Evolutionary conservation across 2,329 filamentous ascomycete species (phyloP), one percentile per base, ranked within the genome.

Genomic region (Didymella keratinophila): DNA sequence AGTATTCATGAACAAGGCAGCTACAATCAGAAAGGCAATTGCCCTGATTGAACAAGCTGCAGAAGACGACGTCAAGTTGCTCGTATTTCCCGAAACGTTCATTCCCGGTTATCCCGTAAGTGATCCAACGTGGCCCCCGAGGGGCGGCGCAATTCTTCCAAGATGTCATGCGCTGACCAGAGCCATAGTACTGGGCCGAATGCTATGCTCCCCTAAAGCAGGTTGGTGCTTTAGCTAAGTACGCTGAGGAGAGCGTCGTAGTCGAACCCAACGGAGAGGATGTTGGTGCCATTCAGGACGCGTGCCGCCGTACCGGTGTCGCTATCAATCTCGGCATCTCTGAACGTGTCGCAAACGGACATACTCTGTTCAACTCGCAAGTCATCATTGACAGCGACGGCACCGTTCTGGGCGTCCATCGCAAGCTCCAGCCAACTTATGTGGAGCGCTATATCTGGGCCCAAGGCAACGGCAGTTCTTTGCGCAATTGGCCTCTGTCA

Each of bases 351-450:
- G 64, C 71, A 14, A 63, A 64, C 21, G 73, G 75, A 36, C 66
- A 73, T 52, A 73, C 73, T 2, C 61, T 76, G 4, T 78, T 77
- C 66, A 77, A 76, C 52, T 74, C 73, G 3, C 75, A 77, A 46
- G 66, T 76, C 41, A 66, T 67, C 48, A 71, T 77, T 52, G 73
- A 76, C 27, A 71, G 58, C 46, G 67, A 72, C 43, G 73, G 75
- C 11, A 64, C 61, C 12, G 70, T 77, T 39, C 64, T 77, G 9
- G 73, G 75, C 27, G 73, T 76, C n/a, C 74, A 76, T 56, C 70
- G 75, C 37, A 78, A 77, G 55, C 66, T 78, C 2, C 74, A 76
- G 55, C 74, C 74, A n/a, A 77, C 74, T 0, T 76, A 69, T 57
- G 66, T 62, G 16, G 74, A 77, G 66, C 73, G 75, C 21, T 62